Base-by-base conservation (phyloP, 192 early-diverging fungal species). In the Spizellomyces sp. region DNA sequence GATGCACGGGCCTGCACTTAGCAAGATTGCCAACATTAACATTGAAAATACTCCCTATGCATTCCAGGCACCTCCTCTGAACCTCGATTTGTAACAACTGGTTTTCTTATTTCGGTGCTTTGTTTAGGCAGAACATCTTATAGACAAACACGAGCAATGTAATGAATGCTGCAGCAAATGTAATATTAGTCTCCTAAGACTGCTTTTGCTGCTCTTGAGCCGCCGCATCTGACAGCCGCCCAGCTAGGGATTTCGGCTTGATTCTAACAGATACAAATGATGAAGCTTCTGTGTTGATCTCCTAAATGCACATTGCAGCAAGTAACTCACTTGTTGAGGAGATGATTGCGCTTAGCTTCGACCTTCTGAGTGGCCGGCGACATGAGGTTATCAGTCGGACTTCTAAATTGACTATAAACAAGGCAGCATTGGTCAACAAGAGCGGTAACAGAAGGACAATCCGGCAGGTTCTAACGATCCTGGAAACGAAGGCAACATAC, bases 341-440 rank as follows among this genome's bases (percentile, higher is more conserved):
- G 72, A 45, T 79, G 80, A 56, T 77, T 79, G 45, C 80, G 62
- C 77, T 82, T 82, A 7, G 77, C 77, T 50, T 82, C 80, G 17
- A 82, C 71, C 57, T 82, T 82, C 60, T 79, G 61, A 12, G 80
- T 79, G 2, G 80, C 80, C 15, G 80, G 80, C 14, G 77, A 79
- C 77, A 77, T 70, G 46, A 82, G 41, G 54, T 82, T 78, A 69
- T 82, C 80, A 1, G 80, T 82, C n/a, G 80, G 80, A 48, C 72
- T 75, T 36, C 48, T 67, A 48, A 75, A 75, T 0, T 50, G 48
- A n/a, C 73, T 58, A 21, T 59, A 10, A 41, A 27, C 61, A 45
- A 45, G 42, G 27, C 27, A 36, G 27, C 27, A 36, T 36, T 36
- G 27, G 27, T 36, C 27, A 36, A 36, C 27, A 9, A 65, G 9